These are phyloP conservation scores for Graphiopsis chlorocephala DNA, from an alignment of 2,329 filamentous ascomycete genomes.

Conservation along the genomic window DNA sequence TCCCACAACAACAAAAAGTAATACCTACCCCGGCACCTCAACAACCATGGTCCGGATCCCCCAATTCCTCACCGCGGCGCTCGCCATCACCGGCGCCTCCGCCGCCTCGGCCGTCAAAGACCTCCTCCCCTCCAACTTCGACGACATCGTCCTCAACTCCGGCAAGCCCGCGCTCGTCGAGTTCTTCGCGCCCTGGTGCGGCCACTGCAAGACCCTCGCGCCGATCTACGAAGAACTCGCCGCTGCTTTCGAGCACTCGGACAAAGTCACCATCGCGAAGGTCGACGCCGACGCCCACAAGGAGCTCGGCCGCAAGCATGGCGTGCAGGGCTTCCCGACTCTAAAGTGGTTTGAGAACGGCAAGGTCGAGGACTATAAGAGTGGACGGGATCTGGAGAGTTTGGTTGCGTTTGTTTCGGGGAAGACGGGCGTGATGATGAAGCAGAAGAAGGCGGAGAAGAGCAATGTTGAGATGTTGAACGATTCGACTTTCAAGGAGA, in stretches of 20 bases:
- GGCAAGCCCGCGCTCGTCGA: constrained; percentile 95
- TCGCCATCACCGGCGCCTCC: constrained; percentile 51
- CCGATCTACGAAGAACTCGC: constrained; percentile 93
- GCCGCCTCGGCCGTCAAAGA: constrained; percentile 85
- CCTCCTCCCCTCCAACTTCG: constrained; percentile 87
- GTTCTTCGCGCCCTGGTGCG: constrained; percentile 98
- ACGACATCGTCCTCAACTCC: constrained; percentile 80
- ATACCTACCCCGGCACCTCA: background rate
- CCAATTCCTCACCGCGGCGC: constrained; percentile 40
- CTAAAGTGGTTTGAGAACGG: constrained; percentile 92
- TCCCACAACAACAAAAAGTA: background rate
- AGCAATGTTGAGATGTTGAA: constrained; percentile 78
- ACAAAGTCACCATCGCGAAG: constrained; percentile 84
- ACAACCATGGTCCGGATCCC: constrained; percentile 12
- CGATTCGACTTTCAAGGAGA: constrained; percentile 72
- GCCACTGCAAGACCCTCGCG: constrained; percentile 97
- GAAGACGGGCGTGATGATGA: constrained; percentile 81
- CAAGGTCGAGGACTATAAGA: constrained; percentile 83
- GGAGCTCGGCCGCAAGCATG: constrained; percentile 78
- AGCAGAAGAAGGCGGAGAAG: constrained; percentile 65
- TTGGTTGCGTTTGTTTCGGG: constrained; percentile 76
- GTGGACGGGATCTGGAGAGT: constrained; percentile 83
- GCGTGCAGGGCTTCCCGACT: constrained; percentile 91
- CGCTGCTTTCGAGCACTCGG: constrained; percentile 66
- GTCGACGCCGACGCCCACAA: constrained; percentile 92